Conservation (phyloP, 1,284 basidiomycete species). For the Lentinula novae-zelandiae region DNA sequence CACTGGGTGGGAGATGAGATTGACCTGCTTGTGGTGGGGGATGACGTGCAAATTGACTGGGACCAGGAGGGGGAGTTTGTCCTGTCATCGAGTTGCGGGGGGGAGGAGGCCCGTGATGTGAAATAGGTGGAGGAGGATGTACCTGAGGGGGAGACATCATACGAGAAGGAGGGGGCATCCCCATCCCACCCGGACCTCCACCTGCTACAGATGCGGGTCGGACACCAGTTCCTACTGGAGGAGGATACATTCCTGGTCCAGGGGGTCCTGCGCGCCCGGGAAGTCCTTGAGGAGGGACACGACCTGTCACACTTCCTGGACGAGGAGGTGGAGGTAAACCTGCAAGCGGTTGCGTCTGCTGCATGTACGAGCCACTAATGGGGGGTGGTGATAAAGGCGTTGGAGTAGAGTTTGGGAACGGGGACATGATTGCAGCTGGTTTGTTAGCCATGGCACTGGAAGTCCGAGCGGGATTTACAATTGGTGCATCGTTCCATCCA, state of each 20-base stretch:
- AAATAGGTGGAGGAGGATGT: slow-evolving; percentile 29
- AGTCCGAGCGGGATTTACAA: slow-evolving; percentile 46
- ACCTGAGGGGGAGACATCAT: slow-evolving; percentile 31
- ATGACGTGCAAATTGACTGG: slow-evolving; percentile 16
- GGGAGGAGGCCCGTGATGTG: slow-evolving; percentile 42
- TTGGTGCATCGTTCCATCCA: slow-evolving; percentile 92
- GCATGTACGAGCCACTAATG: slow-evolving; percentile 34
- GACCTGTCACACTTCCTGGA: slow-evolving; percentile 56
- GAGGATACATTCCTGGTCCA: slow-evolving; percentile 24
- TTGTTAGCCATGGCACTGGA: slow-evolving; percentile 50
- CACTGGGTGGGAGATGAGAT: slow-evolving; percentile 16
- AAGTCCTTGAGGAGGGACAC: slow-evolving; percentile 32
- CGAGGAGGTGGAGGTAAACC: slow-evolving; percentile 54
- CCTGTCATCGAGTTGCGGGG: slow-evolving; percentile 28
- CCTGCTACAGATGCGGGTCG: slow-evolving; percentile 25
- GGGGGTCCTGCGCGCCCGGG: slow-evolving; percentile 28
- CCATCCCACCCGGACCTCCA: slow-evolving; percentile 24
- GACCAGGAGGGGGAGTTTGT: slow-evolving; percentile 31
- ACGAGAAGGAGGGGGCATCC: slow-evolving; percentile 30
- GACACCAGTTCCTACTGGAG: slow-evolving; percentile 23
- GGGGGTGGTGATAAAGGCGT: slow-evolving; percentile 45
- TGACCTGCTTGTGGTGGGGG: slow-evolving; percentile 22
- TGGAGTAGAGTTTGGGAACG: slow-evolving; percentile 77
- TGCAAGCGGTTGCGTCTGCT: slow-evolving; percentile 35
- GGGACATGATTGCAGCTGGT: slow-evolving; percentile 76